Base-by-base conservation (phyloP, 2,329 filamentous ascomycete genomes). In the Bipolaris cookei region DNA sequence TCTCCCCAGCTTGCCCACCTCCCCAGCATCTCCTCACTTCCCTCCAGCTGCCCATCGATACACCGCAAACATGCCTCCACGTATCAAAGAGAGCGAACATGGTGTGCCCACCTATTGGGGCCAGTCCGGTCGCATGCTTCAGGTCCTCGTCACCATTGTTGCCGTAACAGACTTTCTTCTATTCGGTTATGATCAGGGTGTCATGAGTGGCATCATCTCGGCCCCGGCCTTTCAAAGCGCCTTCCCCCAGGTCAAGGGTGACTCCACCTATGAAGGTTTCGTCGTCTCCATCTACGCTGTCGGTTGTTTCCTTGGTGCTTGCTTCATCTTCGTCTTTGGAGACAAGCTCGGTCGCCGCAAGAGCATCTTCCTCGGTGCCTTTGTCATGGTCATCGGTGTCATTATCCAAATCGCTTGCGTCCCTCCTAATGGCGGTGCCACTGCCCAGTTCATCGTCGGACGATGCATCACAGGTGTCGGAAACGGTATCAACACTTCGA, bases 401-500 rank as follows among this genome's bases (percentile, higher is more conserved):
- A 67, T 70, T 13, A 76, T 80, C 25, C 77, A 79, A 51, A 64
- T 77, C 16, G 61, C 69, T 6, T 58, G 70, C 30, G 64, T 74
- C 16, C 68, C 68, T 28, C 56, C 62, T 2, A 66, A 65, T 11
- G 41, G 63, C n/a, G 67, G 65, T 38, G 66, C 70, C n/a, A 76
- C 77, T 6, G 77, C 80, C 6, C 81, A 83, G 54, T 82, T 83
- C 69, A 81, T 83, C 51, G 69, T 83, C 48, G 82, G 82, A 30
- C 79, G 82, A 56, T 77, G 79, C 41, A 77, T 84, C 44, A 83
- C 82, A 23, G 82, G 82, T 57, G 68, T 84, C 28, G 82, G 82
- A 1, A 84, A 83, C 61, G 82, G 82, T 41, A 83, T 84, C 72
- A 84, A 84, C 69, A 83, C 81, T 4, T 80, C 79, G 1, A 83